A percentile compares a stretch with the other conserved stretches of the same genome.
Conservation (phyloP, 371 early-diverging fungal genomes). For the Rhizoclosmatium hyalinum region DNA sequence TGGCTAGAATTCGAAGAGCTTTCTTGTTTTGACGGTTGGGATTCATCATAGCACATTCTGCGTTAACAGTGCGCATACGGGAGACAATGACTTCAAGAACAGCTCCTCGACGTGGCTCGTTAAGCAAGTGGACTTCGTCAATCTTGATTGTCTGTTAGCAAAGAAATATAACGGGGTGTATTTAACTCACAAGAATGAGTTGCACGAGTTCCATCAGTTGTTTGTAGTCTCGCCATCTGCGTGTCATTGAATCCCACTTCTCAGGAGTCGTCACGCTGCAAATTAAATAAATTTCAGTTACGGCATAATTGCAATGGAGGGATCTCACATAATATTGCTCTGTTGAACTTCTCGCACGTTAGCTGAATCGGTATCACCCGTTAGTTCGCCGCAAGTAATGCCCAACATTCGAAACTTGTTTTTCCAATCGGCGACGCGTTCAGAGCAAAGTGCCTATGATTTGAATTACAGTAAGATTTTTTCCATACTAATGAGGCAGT, state of each 20-base stretch:
- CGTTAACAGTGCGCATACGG: slow-evolving; percentile 55
- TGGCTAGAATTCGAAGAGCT: slow-evolving; percentile 67
- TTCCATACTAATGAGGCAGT: too few species aligned
- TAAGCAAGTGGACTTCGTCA: slow-evolving; percentile 77
- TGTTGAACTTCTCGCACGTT: slow-evolving; percentile 44
- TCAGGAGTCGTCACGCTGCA: slow-evolving; percentile 74
- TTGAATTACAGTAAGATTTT: neutral
- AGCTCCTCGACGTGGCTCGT: slow-evolving; percentile 65
- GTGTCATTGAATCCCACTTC: slow-evolving; percentile 79
- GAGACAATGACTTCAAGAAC: slow-evolving; percentile 70
- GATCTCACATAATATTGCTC: slow-evolving; percentile 48
- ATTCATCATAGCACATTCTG: slow-evolving; percentile 3
- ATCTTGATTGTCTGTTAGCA: slow-evolving; percentile 41
- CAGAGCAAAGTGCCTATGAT: slow-evolving; percentile 74
- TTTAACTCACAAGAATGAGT: slow-evolving; percentile 41
- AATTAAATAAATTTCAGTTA: neutral
- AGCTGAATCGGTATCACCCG: slow-evolving; percentile 76
- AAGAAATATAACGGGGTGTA: neutral
- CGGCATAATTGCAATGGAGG: neutral
- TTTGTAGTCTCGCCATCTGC: slow-evolving; percentile 57
- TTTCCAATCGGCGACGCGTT: slow-evolving; percentile 72
- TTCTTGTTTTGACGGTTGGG: neutral
- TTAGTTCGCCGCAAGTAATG: slow-evolving; percentile 74
- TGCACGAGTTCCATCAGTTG: slow-evolving; percentile 47
- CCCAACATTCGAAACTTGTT: slow-evolving; percentile 65